Conservation (phyloP, 345 rosid species). For the Boechera divaricarpa region DNA sequence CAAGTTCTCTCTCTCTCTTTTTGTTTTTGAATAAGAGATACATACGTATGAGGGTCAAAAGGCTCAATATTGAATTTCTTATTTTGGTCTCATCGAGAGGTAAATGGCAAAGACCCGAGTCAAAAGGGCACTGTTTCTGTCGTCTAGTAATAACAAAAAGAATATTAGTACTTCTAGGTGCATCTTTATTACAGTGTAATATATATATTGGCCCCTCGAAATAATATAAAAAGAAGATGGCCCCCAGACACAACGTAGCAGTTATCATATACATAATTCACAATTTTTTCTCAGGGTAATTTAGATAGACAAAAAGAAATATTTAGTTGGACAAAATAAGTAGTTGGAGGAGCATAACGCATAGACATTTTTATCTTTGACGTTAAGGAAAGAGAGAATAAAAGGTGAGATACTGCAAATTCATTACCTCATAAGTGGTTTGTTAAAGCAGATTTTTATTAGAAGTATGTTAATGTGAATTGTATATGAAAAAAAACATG, state of each 20-base stretch:
- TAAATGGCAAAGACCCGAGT: slow-evolving; percentile 37
- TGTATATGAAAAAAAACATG: neutral
- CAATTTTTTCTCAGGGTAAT: too few species aligned
- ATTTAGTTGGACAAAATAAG: neutral
- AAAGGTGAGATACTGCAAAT: neutral
- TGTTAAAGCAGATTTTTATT: neutral
- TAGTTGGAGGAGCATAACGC: neutral
- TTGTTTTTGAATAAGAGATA: slow-evolving; percentile 10
- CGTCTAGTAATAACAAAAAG: slow-evolving; percentile 35
- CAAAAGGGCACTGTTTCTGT: slow-evolving; percentile 35
- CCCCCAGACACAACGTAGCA: neutral
- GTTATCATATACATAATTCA: too few species aligned
- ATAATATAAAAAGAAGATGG: neutral
- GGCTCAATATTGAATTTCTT: neutral
- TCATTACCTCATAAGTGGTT: neutral
- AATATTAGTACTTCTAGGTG: slow-evolving; percentile 37
- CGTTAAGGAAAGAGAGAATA: neutral
- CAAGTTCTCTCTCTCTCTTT: slow-evolving; percentile 21
- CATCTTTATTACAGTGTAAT: slow-evolving; percentile 23
- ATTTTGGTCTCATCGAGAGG: slow-evolving; percentile 16
- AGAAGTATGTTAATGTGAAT: neutral
- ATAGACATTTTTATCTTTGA: too few species aligned
- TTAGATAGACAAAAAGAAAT: too few species aligned
- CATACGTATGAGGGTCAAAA: neutral
- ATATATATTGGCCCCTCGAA: neutral